A percentile compares a stretch with the other conserved stretches of the same genome.
phyloP scores from a whole-genome alignment of 768 basidiomycete genomes.

The Sarcomyxa edulis region DNA sequence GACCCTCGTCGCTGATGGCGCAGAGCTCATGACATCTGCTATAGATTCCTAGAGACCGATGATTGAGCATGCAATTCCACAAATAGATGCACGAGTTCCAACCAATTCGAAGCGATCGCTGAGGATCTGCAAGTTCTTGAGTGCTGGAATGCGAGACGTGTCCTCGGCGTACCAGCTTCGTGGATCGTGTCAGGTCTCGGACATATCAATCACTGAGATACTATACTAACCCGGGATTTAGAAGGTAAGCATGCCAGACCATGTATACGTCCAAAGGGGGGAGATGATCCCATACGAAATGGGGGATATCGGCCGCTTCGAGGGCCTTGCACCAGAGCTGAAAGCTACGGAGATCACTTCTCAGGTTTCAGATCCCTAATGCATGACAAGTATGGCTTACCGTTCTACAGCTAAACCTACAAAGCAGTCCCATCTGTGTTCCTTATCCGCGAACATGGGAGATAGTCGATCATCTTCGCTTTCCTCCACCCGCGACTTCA shows the following conservation, averaged over 20 bases:
- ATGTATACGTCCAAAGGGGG: constrained; percentile 13
- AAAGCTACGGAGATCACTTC: constrained; percentile 9
- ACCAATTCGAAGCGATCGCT: not conserved
- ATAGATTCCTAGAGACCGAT: no score
- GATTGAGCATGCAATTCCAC: no score
- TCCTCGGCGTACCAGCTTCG: constrained; percentile 7
- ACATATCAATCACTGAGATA: not conserved
- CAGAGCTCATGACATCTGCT: no score
- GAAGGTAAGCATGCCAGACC: constrained; percentile 14
- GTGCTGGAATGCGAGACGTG: not conserved
- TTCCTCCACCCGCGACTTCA: constrained; percentile 12
- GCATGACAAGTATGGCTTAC: constrained; percentile 1
- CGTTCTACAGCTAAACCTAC: constrained; percentile 17
- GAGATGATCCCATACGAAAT: constrained; percentile 2
- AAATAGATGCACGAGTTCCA: no score
- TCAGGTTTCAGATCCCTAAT: no score
- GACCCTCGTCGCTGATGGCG: no score
- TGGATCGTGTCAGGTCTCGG: not conserved
- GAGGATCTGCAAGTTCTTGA: not conserved
- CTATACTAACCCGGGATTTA: constrained; percentile 8
- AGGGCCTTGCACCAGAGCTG: constrained; percentile 14
- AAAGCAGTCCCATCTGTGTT: constrained; percentile 15
- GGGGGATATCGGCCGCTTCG: not conserved
- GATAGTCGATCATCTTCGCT: not conserved
- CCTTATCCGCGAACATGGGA: not conserved